Base-by-base conservation (phyloP, 768 basidiomycete genomes). In the Wakefieldia striispora region DNA sequence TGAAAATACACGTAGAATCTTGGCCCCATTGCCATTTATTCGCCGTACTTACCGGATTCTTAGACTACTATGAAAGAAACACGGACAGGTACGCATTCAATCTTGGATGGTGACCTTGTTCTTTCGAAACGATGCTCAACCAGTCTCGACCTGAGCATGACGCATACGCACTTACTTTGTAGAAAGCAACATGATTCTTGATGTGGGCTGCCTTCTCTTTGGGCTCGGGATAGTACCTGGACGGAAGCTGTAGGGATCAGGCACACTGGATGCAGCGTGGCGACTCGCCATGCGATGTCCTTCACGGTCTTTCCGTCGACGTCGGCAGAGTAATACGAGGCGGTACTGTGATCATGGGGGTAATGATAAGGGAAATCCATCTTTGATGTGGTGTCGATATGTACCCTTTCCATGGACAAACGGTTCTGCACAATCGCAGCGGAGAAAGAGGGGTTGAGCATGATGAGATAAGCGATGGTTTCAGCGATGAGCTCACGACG, bases 381-480 rank as follows among this genome's bases (percentile, higher is more conserved):
- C 17, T 21, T 12, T 29, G 6, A 17, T 27, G 36, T 33, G n/a
- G 14, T 21, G 4, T n/a, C 13, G 1, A 29, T 2, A 14, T 3
- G 3, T 57, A 84, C 86, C 86, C 87, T 66, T 91, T 91, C 86
- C 88, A 88, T 6, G 75, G 69, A 58, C 88, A 90, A 4, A 63
- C 51, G 14, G 79, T 72, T 46, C 84, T 84, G 23, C 37, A 38
- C 50, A 42, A 10, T n/a, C 16, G 31, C 6, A 8, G 9, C 16
- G 17, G 33, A 17, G 24, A 26, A 26, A 26, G 24, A 26, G 24
- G 19, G 6, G 26, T 36, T 35, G 35, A 53, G 53, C 21, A n/a
- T n/a, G n/a, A 36, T 42, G 50, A 31, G 50, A 49, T 36, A 39
- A 34, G 33, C 12, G 52, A 38, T 41, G 34, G 43, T n/a, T n/a